Evolutionary conservation across 2,329 filamentous ascomycete genomes (phyloP), one percentile per base, ranked within the genome.

Genomic region (Neofusicoccum ribis): DNA sequence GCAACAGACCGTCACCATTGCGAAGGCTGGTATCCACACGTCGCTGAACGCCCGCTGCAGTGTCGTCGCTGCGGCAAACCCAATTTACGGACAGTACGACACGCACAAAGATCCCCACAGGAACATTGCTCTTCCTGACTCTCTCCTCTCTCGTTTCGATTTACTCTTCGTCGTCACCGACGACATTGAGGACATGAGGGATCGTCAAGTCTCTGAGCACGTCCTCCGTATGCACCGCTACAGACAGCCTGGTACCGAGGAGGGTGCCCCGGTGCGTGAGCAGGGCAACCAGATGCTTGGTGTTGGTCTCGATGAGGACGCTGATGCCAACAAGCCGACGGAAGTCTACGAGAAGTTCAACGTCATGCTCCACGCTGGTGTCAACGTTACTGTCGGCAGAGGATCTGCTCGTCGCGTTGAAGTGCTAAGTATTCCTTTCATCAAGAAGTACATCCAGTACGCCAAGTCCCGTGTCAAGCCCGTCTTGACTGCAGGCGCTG

Each of bases 381-480:
- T 97, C 52, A 92, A 89, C 6, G 80, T 92, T 15, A 92, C 89
- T 3, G 84, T 89, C 12, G 90, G 91, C 9, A 87, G 92, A 44
- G 91, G 91, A 11, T 81, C 89, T 31, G 88, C 87, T 70, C 91
- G 91, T 77, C 90, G 90, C 69, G 87, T 91, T 5, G 93, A 97
- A 76, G 91, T 99, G 14, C 83, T 99, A 63, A 96, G 91, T 80
- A 97, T 99, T 67, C 91, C 93, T 0, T 99, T 99, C 80, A 93
- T 99, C 83, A 99, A 99, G 82, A 99, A 99, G 80, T 99, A 97
- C 78, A 96, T 99, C 51, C 95, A 99, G 76, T 99, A 99, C 77
- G 93, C 95, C 69, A 99, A 99, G 82, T 91, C 87, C 41, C 85
- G 95, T 74, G 86, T 97, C 73, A 96, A 93, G 85, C 95, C 95